A percentile compares a stretch with the other conserved stretches of the same genome.
These are phyloP conservation scores for Ophiocordyceps camponoti-saundersi DNA, from an alignment of 2,329 filamentous ascomycete genomes.

Conservation along the genomic window DNA sequence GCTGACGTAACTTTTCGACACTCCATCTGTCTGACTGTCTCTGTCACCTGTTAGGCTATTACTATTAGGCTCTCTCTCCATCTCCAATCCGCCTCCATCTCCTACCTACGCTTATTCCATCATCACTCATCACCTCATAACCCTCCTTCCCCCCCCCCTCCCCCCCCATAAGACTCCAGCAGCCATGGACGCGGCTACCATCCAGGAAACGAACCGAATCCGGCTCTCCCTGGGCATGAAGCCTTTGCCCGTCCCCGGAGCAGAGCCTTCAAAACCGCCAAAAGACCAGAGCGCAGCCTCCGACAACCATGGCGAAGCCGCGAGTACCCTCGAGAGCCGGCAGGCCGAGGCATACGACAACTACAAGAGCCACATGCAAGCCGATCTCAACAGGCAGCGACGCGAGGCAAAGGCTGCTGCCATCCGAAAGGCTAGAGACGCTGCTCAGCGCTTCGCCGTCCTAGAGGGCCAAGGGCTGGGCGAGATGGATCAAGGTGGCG, in stretches of 20 bases:
- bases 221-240: conserved; percentile 80
- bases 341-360: conserved; percentile 60
- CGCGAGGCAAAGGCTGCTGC: conserved; percentile 69
- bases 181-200: conserved; percentile 49
- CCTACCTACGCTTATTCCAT: neutral
- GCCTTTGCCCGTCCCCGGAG: conserved; percentile 69
- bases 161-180: neutral
- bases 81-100: neutral
- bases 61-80: no score
- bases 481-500: conserved; percentile 49
- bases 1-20: no score
- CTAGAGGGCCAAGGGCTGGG: conserved; percentile 74
- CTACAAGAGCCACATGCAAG: conserved; percentile 46
- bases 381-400: conserved; percentile 59
- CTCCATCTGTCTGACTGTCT: no score
- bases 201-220: conserved; percentile 89
- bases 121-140: neutral
- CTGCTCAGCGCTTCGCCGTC: conserved; percentile 56
- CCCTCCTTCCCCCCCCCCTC: neutral
- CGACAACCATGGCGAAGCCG: conserved; percentile 49
- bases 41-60: no score
- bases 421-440: conserved; percentile 75
- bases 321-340: conserved; percentile 71
- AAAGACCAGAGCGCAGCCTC: conserved; percentile 30
- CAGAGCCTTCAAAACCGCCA: conserved; percentile 18